Conservation (phyloP, 306 rosid species). For the Corylus heterophylla region DNA sequence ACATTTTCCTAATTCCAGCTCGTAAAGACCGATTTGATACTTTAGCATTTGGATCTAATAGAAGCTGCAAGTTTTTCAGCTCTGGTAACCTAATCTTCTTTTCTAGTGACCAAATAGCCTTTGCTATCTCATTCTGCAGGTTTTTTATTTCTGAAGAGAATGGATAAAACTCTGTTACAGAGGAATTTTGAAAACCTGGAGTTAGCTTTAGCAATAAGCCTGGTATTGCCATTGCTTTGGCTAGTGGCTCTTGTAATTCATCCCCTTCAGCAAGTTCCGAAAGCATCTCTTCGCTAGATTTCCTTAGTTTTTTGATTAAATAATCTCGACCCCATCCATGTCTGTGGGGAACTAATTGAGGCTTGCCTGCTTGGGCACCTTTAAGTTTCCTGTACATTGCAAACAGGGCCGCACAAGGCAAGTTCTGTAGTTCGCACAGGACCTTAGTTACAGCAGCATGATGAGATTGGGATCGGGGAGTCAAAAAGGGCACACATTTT, state of each 20-base stretch:
- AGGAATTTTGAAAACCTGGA: slow-evolving; percentile 43
- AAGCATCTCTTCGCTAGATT: slow-evolving; percentile 49
- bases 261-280: slow-evolving; percentile 44
- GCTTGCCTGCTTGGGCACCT: slow-evolving; percentile 35
- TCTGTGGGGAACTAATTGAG: slow-evolving; percentile 50
- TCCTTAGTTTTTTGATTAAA: slow-evolving; percentile 43
- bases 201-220: slow-evolving; percentile 57
- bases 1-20: slow-evolving; percentile 44
- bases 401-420: slow-evolving; percentile 52
- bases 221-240: slow-evolving; percentile 85
- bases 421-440: slow-evolving; percentile 40
- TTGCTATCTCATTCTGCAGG: slow-evolving; percentile 66
- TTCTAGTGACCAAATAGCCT: slow-evolving; percentile 63
- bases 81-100: slow-evolving; percentile 33
- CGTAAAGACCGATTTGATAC: slow-evolving; percentile 48
- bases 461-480: slow-evolving; percentile 31
- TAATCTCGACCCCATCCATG: slow-evolving; percentile 45
- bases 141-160: slow-evolving; percentile 60
- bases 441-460: slow-evolving; percentile 41
- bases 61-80: slow-evolving; percentile 55
- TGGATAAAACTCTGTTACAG: slow-evolving; percentile 45
- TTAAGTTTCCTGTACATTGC: slow-evolving; percentile 74
- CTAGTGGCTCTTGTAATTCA: slow-evolving; percentile 60
- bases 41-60: slow-evolving; percentile 56
- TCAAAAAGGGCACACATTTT: slow-evolving; percentile 30